phyloP scores from a whole-genome alignment of 768 basidiomycete species.

The Infundibulicybe gibba region DNA sequence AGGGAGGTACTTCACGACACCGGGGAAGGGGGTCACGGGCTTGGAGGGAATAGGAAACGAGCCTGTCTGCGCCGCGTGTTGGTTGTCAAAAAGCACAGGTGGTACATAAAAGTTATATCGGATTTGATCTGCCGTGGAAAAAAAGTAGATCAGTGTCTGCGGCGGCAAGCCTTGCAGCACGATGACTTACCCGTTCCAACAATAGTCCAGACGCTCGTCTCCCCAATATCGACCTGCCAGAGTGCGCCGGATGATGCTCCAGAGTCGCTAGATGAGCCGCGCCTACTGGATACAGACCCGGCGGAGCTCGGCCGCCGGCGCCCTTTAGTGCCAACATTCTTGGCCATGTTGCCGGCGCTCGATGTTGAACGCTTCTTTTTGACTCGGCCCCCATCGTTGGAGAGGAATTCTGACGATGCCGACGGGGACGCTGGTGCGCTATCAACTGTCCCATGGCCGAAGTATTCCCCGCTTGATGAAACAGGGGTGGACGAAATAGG shows the following conservation, averaged over 20 bases:
- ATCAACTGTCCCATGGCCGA: constrained; percentile 47
- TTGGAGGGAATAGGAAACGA: constrained; percentile 80
- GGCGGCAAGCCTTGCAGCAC: constrained; percentile 7
- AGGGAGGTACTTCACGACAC: constrained; percentile 86
- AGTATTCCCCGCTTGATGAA: constrained; percentile 64
- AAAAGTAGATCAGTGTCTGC: constrained; percentile 15
- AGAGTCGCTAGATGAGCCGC: constrained; percentile 63
- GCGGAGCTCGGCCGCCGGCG: constrained; percentile 78
- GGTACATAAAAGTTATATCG: constrained; percentile 94
- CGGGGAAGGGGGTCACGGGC: constrained; percentile 83
- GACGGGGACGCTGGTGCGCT: constrained; percentile 73
- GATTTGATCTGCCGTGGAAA: constrained; percentile 62
- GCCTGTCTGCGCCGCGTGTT: constrained; percentile 63
- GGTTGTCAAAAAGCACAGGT: constrained; percentile 77
- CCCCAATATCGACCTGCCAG: constrained; percentile 90
- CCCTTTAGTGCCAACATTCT: constrained; percentile 44
- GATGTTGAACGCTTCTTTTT: constrained; percentile 81
- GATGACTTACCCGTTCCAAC: constrained; percentile 74
- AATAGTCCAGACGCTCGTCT: constrained; percentile 93
- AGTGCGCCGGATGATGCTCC: constrained; percentile 75
- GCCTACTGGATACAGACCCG: constrained; percentile 60
- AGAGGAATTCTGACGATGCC: constrained; percentile 58
- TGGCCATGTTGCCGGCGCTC: constrained; percentile 58
- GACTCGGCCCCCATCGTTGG: constrained; percentile 83
- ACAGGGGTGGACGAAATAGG: constrained; percentile 64